A percentile compares a stretch with the other conserved stretches of the same genome.
phyloP scores from a whole-genome alignment of 2,329 filamentous ascomycete species.

The Penicillium sp. region DNA sequence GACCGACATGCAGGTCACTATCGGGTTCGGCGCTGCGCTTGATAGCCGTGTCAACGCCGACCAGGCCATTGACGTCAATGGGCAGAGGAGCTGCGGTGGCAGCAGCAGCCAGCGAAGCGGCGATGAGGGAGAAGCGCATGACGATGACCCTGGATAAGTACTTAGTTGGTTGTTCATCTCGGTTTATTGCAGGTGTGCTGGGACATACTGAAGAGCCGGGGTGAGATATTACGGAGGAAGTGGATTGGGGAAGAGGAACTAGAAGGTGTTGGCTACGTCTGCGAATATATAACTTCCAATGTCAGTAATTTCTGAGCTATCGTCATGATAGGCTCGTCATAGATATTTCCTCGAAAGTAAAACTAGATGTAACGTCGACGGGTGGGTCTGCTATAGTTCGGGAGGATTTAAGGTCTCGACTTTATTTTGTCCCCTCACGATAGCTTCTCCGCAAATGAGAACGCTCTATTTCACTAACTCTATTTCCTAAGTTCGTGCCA shows the following conservation, averaged over 20 bases:
- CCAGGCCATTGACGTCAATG: not conserved
- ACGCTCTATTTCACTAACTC: not conserved
- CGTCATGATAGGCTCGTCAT: not conserved
- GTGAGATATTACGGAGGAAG: not conserved
- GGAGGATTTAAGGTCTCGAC: not conserved
- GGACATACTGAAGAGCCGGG: not conserved
- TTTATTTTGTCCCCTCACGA: not conserved
- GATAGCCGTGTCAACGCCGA: not conserved
- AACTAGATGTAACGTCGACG: not conserved
- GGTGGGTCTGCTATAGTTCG: not conserved
- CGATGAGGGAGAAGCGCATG: not conserved
- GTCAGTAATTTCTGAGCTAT: not conserved
- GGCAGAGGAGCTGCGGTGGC: not conserved
- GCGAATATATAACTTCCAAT: not conserved
- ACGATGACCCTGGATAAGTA: not conserved
- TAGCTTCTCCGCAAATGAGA: not conserved
- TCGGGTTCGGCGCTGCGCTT: not conserved
- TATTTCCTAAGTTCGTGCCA: not conserved
- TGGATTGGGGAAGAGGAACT: not conserved
- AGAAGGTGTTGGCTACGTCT: not conserved
- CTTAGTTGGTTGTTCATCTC: not conserved
- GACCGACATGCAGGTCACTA: too few relatives aligned
- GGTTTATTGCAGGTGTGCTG: not conserved
- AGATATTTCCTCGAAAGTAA: not conserved
- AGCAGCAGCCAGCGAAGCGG: not conserved